Conservation (phyloP, 306 rosid genomes). For the Glycine tomentella region DNA sequence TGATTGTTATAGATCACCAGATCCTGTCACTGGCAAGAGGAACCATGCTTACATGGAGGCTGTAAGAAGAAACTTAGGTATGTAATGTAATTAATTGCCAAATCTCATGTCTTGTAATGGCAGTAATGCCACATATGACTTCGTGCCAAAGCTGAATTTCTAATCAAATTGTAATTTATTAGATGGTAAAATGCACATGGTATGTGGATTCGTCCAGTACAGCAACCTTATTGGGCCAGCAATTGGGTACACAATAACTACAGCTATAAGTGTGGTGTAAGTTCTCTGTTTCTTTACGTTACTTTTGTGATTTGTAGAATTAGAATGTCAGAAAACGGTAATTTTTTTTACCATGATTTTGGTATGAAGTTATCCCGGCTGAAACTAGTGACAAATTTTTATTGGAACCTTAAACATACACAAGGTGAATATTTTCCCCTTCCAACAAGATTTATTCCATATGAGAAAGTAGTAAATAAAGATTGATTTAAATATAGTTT, state of each 20-base stretch:
- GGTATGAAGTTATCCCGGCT: too few species aligned
- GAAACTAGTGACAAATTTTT: too few species aligned
- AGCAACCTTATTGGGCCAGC: conserved; percentile 35
- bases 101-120: background rate
- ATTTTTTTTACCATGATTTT: too few species aligned
- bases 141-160: background rate
- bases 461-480: too few species aligned
- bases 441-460: too few species aligned
- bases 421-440: too few species aligned
- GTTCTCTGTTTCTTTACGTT: conserved; percentile 6
- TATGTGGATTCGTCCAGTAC: conserved; percentile 38
- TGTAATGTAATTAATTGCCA: background rate
- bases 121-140: background rate
- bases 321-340: background rate
- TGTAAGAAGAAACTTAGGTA: conserved; percentile 43
- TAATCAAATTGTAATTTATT: background rate
- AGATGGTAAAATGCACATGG: conserved; percentile 44
- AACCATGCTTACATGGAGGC: conserved; percentile 39
- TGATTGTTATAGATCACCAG: conserved; percentile 50
- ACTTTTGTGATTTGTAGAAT: background rate
- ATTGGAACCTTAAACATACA: too few species aligned
- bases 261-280: conserved; percentile 42
- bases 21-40: conserved; percentile 46
- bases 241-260: conserved; percentile 46
- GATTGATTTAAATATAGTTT: too few species aligned